Evolutionary conservation across 2,329 filamentous ascomycete species (phyloP).

Genomic region (Aspergillus caelatus): DNA sequence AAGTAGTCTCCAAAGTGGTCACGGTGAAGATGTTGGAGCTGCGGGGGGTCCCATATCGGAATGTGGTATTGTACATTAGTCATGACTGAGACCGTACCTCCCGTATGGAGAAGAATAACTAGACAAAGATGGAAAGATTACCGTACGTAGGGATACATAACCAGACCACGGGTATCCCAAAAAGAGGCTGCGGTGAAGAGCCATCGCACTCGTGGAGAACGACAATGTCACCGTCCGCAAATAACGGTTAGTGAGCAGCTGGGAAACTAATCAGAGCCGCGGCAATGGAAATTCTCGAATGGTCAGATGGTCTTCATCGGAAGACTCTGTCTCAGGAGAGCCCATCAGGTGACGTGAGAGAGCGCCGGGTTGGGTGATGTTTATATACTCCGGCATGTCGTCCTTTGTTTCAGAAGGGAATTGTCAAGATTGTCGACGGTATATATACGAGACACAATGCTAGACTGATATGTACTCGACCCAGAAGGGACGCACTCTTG

Average conservation of each 20-base stretch:
- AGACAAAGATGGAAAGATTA: neutral
- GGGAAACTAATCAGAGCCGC: slow-evolving; percentile 9
- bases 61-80: slow-evolving; percentile 8
- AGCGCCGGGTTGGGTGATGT: neutral
- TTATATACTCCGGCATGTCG: neutral
- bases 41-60: slow-evolving; percentile 22
- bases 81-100: slow-evolving; percentile 4
- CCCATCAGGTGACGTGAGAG: neutral
- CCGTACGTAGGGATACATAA: slow-evolving; percentile 13
- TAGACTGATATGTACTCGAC: neutral
- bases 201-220: slow-evolving; percentile 18
- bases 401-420: neutral
- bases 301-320: slow-evolving; percentile 3
- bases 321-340: neutral
- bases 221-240: slow-evolving; percentile 16
- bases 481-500: neutral
- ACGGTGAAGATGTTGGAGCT: slow-evolving; percentile 34
- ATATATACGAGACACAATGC: neutral
- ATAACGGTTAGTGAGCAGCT: slow-evolving; percentile 9
- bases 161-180: slow-evolving; percentile 22
- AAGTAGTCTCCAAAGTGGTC: slow-evolving; percentile 27
- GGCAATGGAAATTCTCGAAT: slow-evolving; percentile 6
- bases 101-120: neutral
- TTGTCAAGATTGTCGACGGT: neutral
- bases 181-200: slow-evolving; percentile 41